Percentiles rank a stretch among this genome's conserved stretches.
Conservation (phyloP, 352 stramenopile genomes). For the Phytopythium litorale region DNA sequence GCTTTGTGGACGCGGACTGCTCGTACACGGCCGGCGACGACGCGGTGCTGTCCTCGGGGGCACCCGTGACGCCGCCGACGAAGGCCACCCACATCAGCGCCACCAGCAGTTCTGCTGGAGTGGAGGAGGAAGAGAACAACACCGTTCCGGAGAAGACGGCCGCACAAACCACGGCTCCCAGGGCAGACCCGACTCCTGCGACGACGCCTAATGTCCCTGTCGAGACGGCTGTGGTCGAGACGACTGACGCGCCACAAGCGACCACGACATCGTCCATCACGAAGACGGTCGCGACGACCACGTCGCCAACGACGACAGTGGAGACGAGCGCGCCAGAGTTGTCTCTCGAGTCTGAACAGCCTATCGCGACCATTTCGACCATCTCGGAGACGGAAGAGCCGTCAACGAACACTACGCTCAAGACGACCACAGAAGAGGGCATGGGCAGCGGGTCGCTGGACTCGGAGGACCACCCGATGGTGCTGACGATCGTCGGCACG, state of each 20-base stretch:
- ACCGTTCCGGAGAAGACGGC: slow-evolving; percentile 6
- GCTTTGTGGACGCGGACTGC: slow-evolving; percentile 75
- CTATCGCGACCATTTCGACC: slow-evolving; percentile 9
- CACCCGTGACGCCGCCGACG: slow-evolving; percentile 5
- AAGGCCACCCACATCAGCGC: slow-evolving; percentile 8
- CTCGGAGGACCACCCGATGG: slow-evolving; percentile 49
- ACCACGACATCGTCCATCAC: background rate
- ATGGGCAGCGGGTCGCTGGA: slow-evolving; percentile 2
- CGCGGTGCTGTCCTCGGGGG: background rate
- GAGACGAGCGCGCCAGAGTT: background rate
- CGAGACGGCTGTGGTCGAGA: slow-evolving; percentile 1
- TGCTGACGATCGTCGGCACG: slow-evolving; percentile 70
- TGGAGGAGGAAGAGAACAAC: slow-evolving; percentile 11
- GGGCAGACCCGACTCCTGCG: background rate
- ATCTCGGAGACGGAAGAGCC: slow-evolving; percentile 10
- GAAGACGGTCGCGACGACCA: background rate
- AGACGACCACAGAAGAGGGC: background rate
- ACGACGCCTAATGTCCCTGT: background rate
- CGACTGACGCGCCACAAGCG: slow-evolving; percentile 2
- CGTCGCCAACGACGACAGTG: slow-evolving; percentile 2
- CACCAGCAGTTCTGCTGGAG: slow-evolving; percentile 7
- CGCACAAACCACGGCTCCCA: background rate
- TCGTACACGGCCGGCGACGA: slow-evolving; percentile 15
- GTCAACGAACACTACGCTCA: slow-evolving; percentile 1
- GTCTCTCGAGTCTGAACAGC: slow-evolving; percentile 3